Evolutionary conservation across 495 filamentous ascomycete species (phyloP).

Genomic region (Penicillium subrubescens): DNA sequence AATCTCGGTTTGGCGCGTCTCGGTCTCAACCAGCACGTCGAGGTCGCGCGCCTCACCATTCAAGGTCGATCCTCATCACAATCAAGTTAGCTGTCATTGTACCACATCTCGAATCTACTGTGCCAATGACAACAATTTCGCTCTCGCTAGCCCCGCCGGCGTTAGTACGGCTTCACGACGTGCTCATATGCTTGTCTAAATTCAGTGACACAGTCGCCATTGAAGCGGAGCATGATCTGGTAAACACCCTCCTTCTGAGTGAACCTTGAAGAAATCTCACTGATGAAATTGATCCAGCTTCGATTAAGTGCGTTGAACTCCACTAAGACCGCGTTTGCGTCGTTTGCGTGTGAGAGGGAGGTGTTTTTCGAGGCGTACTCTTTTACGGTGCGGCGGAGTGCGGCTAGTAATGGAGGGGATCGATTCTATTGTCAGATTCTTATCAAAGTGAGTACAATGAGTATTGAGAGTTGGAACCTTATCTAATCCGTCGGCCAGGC

Average conservation of each 20-base stretch:
- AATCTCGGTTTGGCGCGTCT: background rate
- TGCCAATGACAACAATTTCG: conserved; percentile 31
- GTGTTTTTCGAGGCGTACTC: conserved; percentile 82
- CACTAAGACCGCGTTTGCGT: conserved; percentile 91
- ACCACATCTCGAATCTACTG: background rate
- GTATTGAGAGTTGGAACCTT: background rate
- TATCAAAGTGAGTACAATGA: conserved; percentile 55
- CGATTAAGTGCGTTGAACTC: conserved; percentile 82
- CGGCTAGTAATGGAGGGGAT: conserved; percentile 35
- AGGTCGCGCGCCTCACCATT: background rate
- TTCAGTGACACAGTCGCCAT: conserved; percentile 89
- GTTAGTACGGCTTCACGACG: conserved; percentile 75
- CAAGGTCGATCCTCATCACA: background rate
- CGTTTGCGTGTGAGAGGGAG: conserved; percentile 69
- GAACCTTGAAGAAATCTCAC: background rate
- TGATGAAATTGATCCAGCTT: conserved; percentile 52
- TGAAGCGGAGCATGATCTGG: conserved; percentile 75
- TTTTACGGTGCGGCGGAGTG: conserved; percentile 23
- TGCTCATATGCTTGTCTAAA: conserved; percentile 82
- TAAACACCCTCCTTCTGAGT: conserved; percentile 36
- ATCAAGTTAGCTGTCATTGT: background rate
- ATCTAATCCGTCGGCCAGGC: conserved; percentile 47
- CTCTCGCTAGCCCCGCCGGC: conserved; percentile 80
- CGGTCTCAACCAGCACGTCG: background rate
- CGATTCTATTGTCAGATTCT: conserved; percentile 76